A percentile compares a stretch with the other conserved stretches of the same genome.
These are phyloP conservation scores for Xylariaceae sp. DNA, from an alignment of 2,329 filamentous ascomycete genomes.

Conservation along the genomic window DNA sequence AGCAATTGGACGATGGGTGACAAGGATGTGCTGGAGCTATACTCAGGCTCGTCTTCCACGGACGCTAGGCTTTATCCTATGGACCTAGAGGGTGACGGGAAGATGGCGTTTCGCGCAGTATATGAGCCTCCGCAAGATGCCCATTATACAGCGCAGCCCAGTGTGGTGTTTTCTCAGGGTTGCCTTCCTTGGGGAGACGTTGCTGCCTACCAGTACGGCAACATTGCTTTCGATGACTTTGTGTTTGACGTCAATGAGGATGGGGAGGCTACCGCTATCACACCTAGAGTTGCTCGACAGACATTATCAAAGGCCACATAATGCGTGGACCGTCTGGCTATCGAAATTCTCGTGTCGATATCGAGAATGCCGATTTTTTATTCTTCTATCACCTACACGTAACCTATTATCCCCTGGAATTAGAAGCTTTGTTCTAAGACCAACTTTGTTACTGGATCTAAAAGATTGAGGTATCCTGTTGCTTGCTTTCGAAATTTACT, in stretches of 20 bases:
- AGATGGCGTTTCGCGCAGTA: background rate
- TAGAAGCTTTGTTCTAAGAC: too few species aligned
- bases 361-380: too few species aligned
- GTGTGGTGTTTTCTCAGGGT: background rate
- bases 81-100: background rate
- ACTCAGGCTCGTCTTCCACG: background rate
- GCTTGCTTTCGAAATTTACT: too few species aligned
- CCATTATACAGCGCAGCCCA: background rate
- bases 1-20: background rate
- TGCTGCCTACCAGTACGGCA: background rate
- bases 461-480: too few species aligned
- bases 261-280: background rate
- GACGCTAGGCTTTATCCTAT: conserved; percentile 2
- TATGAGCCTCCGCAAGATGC: background rate
- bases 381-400: too few species aligned
- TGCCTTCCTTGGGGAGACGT: background rate
- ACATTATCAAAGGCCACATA: too few species aligned
- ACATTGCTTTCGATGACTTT: conserved; percentile 1
- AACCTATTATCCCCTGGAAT: too few species aligned
- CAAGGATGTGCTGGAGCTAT: background rate
- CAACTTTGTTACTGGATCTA: too few species aligned
- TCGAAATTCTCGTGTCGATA: too few species aligned
- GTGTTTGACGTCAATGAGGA: background rate
- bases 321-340: too few species aligned
- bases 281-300: background rate